phyloP scores from a whole-genome alignment of 2,329 filamentous ascomycete species.

The Eutypa lata region DNA sequence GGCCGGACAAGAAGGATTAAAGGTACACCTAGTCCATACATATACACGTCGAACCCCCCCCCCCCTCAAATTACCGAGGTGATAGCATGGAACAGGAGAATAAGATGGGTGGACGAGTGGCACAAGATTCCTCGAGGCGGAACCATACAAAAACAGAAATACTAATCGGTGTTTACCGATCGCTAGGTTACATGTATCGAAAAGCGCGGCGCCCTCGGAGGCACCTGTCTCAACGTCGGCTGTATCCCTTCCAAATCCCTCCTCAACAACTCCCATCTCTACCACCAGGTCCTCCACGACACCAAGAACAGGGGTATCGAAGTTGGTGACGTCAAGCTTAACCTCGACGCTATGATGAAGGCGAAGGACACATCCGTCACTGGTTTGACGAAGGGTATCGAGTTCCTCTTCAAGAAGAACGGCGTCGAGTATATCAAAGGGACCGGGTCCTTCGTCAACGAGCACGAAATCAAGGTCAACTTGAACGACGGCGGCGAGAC shows the following conservation, averaged over 20 bases:
- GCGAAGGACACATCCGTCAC: constrained; percentile 90
- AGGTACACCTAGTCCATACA: constrained; percentile 54
- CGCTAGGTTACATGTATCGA: constrained; percentile 90
- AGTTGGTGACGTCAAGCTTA: constrained; percentile 94
- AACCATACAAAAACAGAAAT: constrained; percentile 1
- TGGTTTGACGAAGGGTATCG: constrained; percentile 92
- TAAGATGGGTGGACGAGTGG: too few relatives aligned
- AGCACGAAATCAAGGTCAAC: constrained; percentile 88
- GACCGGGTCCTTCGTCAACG: constrained; percentile 78
- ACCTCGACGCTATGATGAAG: constrained; percentile 95
- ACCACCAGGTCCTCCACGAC: constrained; percentile 96
- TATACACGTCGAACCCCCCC: too few relatives aligned
- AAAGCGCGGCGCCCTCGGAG: constrained; percentile 91
- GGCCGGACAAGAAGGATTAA: constrained; percentile 93
- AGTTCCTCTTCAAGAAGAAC: constrained; percentile 99
- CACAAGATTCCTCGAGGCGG: too few relatives aligned
- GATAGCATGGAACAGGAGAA: background rate
- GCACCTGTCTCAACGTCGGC: constrained; percentile 97
- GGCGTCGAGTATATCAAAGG: constrained; percentile 98
- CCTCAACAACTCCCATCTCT: constrained; percentile 98
- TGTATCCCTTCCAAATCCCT: constrained; percentile 99
- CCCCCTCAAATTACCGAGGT: constrained; percentile 1
- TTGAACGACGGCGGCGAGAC: constrained; percentile 90
- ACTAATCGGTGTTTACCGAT: constrained; percentile 8
- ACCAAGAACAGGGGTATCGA: constrained; percentile 97